phyloP scores from a whole-genome alignment of 306 rosid genomes.

The Clitoria ternatea region DNA sequence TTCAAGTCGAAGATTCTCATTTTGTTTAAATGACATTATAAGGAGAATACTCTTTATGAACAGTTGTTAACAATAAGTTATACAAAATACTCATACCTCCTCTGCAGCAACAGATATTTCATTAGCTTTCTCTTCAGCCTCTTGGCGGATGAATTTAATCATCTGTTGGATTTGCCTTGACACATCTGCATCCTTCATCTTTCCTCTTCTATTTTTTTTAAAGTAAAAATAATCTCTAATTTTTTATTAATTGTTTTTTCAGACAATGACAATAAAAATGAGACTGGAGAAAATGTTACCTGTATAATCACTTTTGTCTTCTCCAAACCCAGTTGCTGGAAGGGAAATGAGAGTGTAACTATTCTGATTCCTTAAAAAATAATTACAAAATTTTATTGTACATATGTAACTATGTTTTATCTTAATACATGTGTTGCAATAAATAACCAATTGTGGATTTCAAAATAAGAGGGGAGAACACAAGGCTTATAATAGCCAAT shows the following conservation, averaged over 20 bases:
- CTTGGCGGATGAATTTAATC: conserved; percentile 76
- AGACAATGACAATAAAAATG: neutral
- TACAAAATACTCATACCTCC: conserved; percentile 38
- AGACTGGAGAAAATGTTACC: neutral
- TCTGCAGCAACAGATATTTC: conserved; percentile 66
- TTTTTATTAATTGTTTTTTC: neutral
- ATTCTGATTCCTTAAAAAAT: neutral
- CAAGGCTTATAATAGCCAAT: conserved; percentile 1
- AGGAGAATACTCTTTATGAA: too few species aligned
- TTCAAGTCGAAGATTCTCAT: too few species aligned
- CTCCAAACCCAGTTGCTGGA: neutral
- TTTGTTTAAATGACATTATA: too few species aligned
- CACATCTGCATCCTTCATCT: conserved; percentile 66
- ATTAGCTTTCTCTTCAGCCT: conserved; percentile 74
- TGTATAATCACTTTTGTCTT: conserved; percentile 1
- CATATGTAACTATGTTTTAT: neutral
- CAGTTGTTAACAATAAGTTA: too few species aligned
- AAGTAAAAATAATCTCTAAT: neutral
- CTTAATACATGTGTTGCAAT: neutral
- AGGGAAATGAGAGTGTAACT: conserved; percentile 19
- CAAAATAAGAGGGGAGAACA: neutral
- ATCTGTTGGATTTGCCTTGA: conserved; percentile 76
- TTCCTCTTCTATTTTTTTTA: conserved; percentile 4
- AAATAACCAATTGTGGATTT: neutral
- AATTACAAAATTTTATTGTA: neutral